Conservation (phyloP, 148 eudicot species). For the Vaccinium corymbosum region DNA sequence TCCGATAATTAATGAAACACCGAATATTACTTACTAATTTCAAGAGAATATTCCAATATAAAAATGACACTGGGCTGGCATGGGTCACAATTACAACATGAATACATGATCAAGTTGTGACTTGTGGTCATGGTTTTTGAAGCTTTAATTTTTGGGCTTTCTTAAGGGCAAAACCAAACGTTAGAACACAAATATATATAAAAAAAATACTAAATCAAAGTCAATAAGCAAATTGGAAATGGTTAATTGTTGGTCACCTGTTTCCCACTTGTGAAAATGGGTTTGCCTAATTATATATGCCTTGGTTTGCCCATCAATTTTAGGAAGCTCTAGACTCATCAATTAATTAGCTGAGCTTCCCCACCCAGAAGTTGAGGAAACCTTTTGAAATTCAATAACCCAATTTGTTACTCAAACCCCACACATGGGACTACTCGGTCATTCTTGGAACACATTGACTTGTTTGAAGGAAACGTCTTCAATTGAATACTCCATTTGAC, state of each 20-base stretch:
- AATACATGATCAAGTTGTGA: neutral
- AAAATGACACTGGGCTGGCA: neutral
- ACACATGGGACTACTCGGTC: neutral
- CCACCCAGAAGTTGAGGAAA: neutral
- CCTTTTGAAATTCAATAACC: neutral
- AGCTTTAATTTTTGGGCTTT: neutral
- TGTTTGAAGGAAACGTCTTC: neutral
- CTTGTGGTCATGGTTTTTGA: neutral
- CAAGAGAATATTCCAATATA: neutral
- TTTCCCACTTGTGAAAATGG: neutral
- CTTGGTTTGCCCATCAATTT: neutral
- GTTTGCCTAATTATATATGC: neutral
- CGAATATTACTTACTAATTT: neutral
- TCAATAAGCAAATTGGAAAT: neutral
- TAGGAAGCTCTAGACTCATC: no score
- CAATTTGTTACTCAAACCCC: neutral
- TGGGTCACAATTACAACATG: neutral
- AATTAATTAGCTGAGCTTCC: slow-evolving; percentile 4
- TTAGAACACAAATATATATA: neutral
- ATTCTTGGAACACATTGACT: neutral
- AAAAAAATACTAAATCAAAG: neutral
- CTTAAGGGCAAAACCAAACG: neutral
- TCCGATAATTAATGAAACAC: neutral
- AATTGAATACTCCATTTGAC: neutral
- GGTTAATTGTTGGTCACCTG: slow-evolving; percentile 5